Percentiles rank a stretch among this genome's conserved stretches.
phyloP scores from a whole-genome alignment of 1,284 basidiomycete species.

The Cryptococcus hybrid region DNA sequence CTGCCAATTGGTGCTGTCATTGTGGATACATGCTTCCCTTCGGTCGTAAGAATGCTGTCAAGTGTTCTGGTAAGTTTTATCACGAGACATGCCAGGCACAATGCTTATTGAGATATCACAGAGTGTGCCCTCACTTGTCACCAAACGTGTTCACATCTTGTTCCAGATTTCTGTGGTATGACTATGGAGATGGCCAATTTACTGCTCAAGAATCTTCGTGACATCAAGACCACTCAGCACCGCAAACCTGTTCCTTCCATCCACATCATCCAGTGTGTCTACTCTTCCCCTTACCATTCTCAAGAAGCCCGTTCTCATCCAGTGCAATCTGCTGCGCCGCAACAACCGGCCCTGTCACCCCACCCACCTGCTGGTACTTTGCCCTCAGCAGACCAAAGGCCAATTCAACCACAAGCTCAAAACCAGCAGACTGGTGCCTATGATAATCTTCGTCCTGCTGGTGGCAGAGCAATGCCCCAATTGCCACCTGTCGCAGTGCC shows the following conservation, averaged over 20 bases:
- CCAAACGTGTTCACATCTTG: slow-evolving; percentile 95
- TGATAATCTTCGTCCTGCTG: slow-evolving; percentile 14
- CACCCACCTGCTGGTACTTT: slow-evolving; percentile 15
- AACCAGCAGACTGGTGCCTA: slow-evolving; percentile 11
- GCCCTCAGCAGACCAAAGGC: background rate
- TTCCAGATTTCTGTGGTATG: slow-evolving; percentile 99
- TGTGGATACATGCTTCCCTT: slow-evolving; percentile 98
- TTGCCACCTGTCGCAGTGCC: slow-evolving; percentile 36
- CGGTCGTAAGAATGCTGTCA: slow-evolving; percentile 92
- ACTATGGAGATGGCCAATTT: slow-evolving; percentile 99
- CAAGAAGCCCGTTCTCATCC: slow-evolving; percentile 19
- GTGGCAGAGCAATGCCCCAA: slow-evolving; percentile 49
- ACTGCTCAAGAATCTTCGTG: slow-evolving; percentile 80
- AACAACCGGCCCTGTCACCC: slow-evolving; percentile 19
- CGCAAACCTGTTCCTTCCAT: slow-evolving; percentile 30
- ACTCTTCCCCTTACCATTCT: slow-evolving; percentile 27
- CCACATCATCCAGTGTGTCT: slow-evolving; percentile 31
- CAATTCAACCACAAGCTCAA: slow-evolving; percentile 53
- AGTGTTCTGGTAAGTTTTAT: slow-evolving; percentile 63
- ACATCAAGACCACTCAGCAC: slow-evolving; percentile 60
- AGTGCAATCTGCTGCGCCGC: slow-evolving; percentile 4
- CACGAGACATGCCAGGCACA: background rate
- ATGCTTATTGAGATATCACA: slow-evolving; percentile 9
- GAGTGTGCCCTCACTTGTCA: slow-evolving; percentile 98
- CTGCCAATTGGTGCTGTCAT: slow-evolving; percentile 99